Base-by-base conservation (phyloP, 2,329 filamentous ascomycete genomes). In the Colletotrichum melonis region DNA sequence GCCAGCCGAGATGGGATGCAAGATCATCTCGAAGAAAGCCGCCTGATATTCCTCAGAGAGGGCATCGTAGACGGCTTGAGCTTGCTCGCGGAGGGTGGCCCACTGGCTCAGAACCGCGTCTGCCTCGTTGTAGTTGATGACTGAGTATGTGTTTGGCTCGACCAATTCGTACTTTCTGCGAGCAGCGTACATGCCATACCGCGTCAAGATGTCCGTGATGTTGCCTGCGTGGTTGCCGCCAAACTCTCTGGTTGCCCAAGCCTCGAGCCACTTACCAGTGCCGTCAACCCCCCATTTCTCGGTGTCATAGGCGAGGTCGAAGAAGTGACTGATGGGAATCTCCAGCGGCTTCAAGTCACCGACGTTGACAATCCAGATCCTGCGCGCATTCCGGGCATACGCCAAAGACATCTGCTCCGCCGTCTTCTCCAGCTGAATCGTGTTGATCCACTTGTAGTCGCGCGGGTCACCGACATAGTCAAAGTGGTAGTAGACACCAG, bases 331-430 rank as follows among this genome's bases (percentile, higher is more conserved):
- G 78, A 93, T 90, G 24, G 91, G 90, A 19, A 93, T 85, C 82
- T 93, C 85, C 4, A 91, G 84, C 0, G 89, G 89, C 81, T 92
- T 93, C 74, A 93, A 84, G 77, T 93, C 91, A 54, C 90, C 91
- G 24, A 92, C 89, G 74, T 93, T 93, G 76, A 92, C 89, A 56
- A 92, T 86, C 91, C 91, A 93, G 74, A 93, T 90, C 22, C 88
- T 84, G 74, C 88, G 85, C 3, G 90, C 91, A 2, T 89, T 83
- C 52, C 89, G 86, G 26, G 89, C 84, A 68, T 91, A 88, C 2
- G 91, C 89, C 65, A 91, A 83, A 73, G 87, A 85, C 85, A 93
- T 88, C 80, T 92, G 79, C 78, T 92, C 88, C 78, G 88, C 88
- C 0, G 88, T 90, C 82, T 90, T 91, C 77, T 88, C 85, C 28